These are phyloP conservation scores for Elsinoe necatrix DNA, from an alignment of 2,329 filamentous ascomycete genomes.

Conservation along the genomic window DNA sequence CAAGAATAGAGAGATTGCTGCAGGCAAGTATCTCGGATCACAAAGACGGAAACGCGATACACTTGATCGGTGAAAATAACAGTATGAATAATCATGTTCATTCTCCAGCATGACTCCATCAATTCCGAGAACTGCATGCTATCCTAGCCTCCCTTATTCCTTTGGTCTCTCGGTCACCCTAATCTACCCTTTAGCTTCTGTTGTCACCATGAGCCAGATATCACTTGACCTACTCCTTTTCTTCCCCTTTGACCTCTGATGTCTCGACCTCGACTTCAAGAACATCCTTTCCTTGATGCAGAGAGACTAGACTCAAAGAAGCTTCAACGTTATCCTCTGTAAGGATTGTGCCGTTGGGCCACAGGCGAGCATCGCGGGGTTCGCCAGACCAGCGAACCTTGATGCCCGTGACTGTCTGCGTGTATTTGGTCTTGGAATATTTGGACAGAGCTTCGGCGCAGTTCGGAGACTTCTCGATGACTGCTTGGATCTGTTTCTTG, in stretches of 20 bases:
- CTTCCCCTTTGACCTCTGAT: neutral
- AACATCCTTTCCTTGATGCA: constrained; percentile 29
- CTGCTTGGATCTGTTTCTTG: constrained; percentile 20
- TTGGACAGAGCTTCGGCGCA: constrained; percentile 23
- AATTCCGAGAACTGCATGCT: neutral
- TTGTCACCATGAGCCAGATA: neutral
- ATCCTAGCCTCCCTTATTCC: neutral
- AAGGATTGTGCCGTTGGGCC: constrained; percentile 28
- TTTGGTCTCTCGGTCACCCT: constrained; percentile 3
- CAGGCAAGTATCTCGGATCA: too few relatives aligned
- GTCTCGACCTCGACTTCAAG: constrained; percentile 27
- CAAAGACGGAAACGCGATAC: too few relatives aligned
- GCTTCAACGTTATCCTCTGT: constrained; percentile 30
- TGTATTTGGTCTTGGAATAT: constrained; percentile 27
- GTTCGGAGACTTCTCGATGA: constrained; percentile 16
- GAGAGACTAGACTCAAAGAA: constrained; percentile 26
- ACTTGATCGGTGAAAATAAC: too few relatives aligned
- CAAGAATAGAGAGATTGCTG: too few relatives aligned
- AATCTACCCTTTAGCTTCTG: neutral
- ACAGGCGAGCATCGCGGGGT: constrained; percentile 28
- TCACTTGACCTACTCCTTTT: constrained; percentile 11
- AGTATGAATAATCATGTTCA: too few relatives aligned
- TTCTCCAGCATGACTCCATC: too few relatives aligned
- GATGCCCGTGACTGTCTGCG: constrained; percentile 26
- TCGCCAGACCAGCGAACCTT: constrained; percentile 28